Evolutionary conservation across 139 green algal species (phyloP), one percentile per base, ranked within the genome.

Genomic region (Closterium sp.): DNA sequence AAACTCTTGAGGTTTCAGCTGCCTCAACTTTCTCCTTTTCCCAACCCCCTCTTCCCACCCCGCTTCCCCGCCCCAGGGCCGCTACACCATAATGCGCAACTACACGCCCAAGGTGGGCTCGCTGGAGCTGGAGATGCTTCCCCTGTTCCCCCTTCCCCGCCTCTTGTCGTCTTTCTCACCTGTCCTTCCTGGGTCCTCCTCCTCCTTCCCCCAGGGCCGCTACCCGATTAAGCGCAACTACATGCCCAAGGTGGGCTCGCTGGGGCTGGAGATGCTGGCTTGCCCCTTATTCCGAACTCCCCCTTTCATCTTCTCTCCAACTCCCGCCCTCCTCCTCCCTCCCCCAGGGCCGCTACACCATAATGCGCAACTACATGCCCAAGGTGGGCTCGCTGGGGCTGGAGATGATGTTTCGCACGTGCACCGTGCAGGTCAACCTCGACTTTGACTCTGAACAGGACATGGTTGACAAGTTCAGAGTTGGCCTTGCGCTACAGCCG

Each of bases 371-470:
- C 62, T 95, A 95, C 85, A 94, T 95, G 95, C 95, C 93, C 17
- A 95, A 91, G 86, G 91, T 93, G 70, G 98, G 98, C 45, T 96
- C 84, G 22, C 95, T 98, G 89, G 98, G 98, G 0, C 96, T 97
- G 70, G 98, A 99, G 95, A 99, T 99, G 98, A 99, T 99, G 98
- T 99, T 99, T 95, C 95, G 98, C 21, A 99, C 97, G 2, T 98
- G 97, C 95, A 99, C 98, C 27, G 97, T 99, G 31, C 98, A 99
- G 97, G 97, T 99, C 11, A 99, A 99, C 95, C 95, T 99, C 45
- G 98, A 99, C 95, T 99, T 98, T 95, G 97, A 98, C 92, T 96
- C 93, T 7, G 98, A 99, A 95, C 31, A 88, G 79, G 98, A 99
- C 96, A 99, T 99, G 98, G 95, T 99, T 28, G 95, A 98, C 90